Evolutionary conservation across 805 yeast species (phyloP).

Genomic region (Zygotorulaspora florentina): DNA sequence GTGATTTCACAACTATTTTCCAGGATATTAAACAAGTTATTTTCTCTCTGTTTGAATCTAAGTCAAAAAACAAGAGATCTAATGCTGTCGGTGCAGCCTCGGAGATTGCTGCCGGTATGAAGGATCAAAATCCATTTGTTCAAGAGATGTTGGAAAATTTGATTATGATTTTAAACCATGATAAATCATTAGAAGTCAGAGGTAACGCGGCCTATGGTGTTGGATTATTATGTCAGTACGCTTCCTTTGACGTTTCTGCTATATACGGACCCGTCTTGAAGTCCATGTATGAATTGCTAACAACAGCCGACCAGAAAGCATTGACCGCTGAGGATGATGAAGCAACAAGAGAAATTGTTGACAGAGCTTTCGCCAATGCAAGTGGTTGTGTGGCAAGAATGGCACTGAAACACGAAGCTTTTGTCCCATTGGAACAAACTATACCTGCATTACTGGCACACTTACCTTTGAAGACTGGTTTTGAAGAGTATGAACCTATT

Average conservation of each 20-base stretch:
- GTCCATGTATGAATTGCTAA: constrained; percentile 64
- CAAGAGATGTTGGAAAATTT: constrained; percentile 70
- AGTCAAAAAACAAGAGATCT: constrained; percentile 70
- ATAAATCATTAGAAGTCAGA: constrained; percentile 80
- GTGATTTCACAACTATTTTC: constrained; percentile 72
- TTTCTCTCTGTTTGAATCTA: constrained; percentile 51
- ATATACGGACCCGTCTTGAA: constrained; percentile 65
- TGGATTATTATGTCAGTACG: constrained; percentile 61
- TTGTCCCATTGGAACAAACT: constrained; percentile 74
- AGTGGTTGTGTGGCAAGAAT: constrained; percentile 96
- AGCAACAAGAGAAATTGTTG: constrained; percentile 71
- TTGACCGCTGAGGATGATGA: constrained; percentile 52
- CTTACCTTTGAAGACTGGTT: constrained; percentile 82
- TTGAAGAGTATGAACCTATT: constrained; percentile 90
- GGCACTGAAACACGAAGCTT: constrained; percentile 64
- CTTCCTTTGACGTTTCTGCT: constrained; percentile 52
- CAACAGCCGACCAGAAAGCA: constrained; percentile 73
- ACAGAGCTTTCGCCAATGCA: constrained; percentile 87
- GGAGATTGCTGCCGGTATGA: constrained; percentile 77
- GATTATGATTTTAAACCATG: constrained; percentile 62
- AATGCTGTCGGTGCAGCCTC: constrained; percentile 87
- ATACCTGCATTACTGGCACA: constrained; percentile 69
- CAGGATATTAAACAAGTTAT: constrained; percentile 65
- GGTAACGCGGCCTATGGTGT: constrained; percentile 96
- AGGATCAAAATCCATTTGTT: constrained; percentile 57